Percentiles rank a stretch among this genome's conserved stretches.
These are phyloP conservation scores for Meyerozyma carpophila DNA, from an alignment of 1,139 yeast species.

Conservation along the genomic window DNA sequence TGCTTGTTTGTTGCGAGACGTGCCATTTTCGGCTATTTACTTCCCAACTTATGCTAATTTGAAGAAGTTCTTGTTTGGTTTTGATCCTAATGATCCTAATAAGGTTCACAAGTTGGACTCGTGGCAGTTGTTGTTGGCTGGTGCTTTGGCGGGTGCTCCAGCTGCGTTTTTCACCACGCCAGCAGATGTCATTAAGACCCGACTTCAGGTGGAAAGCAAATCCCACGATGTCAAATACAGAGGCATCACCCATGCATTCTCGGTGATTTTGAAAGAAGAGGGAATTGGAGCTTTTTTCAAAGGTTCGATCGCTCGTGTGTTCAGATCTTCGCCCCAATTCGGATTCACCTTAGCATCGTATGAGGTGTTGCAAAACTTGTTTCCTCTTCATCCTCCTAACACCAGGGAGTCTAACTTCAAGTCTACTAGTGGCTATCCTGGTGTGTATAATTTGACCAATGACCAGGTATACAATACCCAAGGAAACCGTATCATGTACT, in stretches of 20 bases:
- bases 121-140: conserved; percentile 79
- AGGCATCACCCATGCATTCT: conserved; percentile 74
- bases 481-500: conserved; percentile 28
- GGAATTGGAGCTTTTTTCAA: conserved; percentile 78
- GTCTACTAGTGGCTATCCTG: conserved; percentile 43
- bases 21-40: conserved; percentile 94
- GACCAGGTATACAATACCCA: conserved; percentile 41
- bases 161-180: conserved; percentile 96
- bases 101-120: conserved; percentile 57
- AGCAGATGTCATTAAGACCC: conserved; percentile 92
- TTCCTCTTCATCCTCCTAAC: conserved; percentile 43
- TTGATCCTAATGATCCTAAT: conserved; percentile 60
- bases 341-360: conserved; percentile 97
- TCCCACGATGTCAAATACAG: conserved; percentile 71
- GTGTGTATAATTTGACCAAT: conserved; percentile 42
- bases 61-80: conserved; percentile 75
- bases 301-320: conserved; percentile 93
- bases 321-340: conserved; percentile 95
- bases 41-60: conserved; percentile 96
- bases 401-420: conserved; percentile 43
- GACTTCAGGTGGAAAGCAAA: conserved; percentile 83
- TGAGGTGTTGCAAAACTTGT: conserved; percentile 60
- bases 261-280: conserved; percentile 73
- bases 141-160: conserved; percentile 97
- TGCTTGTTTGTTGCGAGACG: conserved; percentile 92